Base-by-base conservation (phyloP, 2,329 filamentous ascomycete genomes). In the Apiospora saccharicola region DNA sequence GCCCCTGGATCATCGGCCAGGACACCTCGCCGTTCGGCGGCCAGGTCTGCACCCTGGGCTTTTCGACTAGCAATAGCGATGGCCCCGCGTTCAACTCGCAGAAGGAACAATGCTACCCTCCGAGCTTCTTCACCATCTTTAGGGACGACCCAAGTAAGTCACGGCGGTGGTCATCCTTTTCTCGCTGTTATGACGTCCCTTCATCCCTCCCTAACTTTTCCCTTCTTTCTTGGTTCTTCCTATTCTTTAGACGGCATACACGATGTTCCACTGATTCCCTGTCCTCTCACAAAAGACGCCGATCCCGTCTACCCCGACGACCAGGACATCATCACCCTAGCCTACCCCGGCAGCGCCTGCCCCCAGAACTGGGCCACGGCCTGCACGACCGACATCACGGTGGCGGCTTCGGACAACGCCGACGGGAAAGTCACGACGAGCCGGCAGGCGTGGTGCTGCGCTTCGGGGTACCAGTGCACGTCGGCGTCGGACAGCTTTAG, bases 361-460 rank as follows among this genome's bases (percentile, higher is more conserved):
- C 41, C 53, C 68, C 19, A 43, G 0, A 47, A 37, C 47, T 70
- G 68, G 68, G n/a, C 22, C 16, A 26, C 68, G 68, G 68, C 68
- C 8, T 70, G 68, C 47, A 41, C 26, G 12, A 14, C 19, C 7
- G 44, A 57, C 44, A 26, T 70, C n/a, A 70, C 47, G 10, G 7
- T 46, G 13, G 22, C 64, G 10, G n/a, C 64, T 10, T 22, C 51
- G 8, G 41, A 24, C 46, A 22, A 34, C 24, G 16, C 26, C 43
- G n/a, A n/a, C 68, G 14, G 24, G 13, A 24, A 53, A 14, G 49
- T 14, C 26, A 70, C 68, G 46, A 49, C 26, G 26, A 70, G 68
- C 68, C 37, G n/a, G 22, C 68, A 70, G 47, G 68, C 22, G 24
- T 69, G 68, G 68, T 70, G 68, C 68, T 70, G 68, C 47, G 68